Percentiles rank a stretch among this genome's conserved stretches.
Conservation (phyloP, 192 early-diverging fungal species). For the Backusella tarrabulga region DNA sequence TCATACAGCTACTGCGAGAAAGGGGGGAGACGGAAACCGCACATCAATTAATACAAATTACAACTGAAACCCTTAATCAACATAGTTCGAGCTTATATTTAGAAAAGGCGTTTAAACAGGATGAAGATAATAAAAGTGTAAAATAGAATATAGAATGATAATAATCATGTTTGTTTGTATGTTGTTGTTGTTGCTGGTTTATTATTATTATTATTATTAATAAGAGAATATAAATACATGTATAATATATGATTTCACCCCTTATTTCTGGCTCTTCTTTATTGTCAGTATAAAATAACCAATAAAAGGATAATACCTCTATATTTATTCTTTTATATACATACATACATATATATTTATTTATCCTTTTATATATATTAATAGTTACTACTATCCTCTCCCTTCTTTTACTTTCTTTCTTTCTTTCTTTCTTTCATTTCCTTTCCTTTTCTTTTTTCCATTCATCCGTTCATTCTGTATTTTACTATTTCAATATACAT, state of each 20-base stretch:
- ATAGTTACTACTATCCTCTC: background rate
- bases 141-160: background rate
- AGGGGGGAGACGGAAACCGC: background rate
- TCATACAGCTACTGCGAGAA: background rate
- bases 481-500: background rate
- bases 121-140: background rate
- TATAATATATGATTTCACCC: background rate
- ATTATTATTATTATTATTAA: background rate
- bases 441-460: background rate
- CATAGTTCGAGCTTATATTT: background rate
- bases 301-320: conserved; percentile 5
- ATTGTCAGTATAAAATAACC: background rate
- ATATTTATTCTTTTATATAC: background rate
- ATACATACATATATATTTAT: background rate
- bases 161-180: background rate
- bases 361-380: background rate
- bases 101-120: background rate
- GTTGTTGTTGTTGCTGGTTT: background rate
- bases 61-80: background rate
- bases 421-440: background rate
- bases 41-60: background rate
- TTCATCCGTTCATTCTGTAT: background rate
- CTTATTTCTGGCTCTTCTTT: background rate
- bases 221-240: background rate
- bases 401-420: background rate